Evolutionary conservation across 208 protist species (phyloP).

Genomic region (Herpetomonas tarakana): DNA sequence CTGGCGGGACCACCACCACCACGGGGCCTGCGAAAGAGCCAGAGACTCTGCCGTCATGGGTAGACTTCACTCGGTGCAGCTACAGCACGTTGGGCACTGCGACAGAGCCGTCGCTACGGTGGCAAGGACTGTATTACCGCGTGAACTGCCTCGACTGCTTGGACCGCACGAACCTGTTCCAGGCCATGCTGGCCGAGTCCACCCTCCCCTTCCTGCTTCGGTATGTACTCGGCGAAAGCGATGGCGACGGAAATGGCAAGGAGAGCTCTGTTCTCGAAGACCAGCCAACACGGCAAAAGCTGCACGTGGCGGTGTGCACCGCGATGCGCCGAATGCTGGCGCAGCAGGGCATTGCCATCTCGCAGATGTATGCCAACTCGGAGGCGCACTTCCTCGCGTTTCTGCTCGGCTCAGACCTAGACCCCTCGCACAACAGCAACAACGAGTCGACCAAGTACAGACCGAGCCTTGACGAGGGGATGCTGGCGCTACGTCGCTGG

Average conservation of each 20-base stretch:
- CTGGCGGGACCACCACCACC: no score
- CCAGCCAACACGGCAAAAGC: no score
- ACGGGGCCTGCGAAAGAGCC: no score
- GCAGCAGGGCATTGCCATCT: conserved; percentile 61
- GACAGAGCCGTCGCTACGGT: background rate
- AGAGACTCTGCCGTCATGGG: conserved; percentile 12
- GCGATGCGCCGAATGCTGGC: conserved; percentile 34
- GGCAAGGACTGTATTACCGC: conserved; percentile 14
- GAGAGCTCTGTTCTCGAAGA: background rate
- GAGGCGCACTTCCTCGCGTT: conserved; percentile 67
- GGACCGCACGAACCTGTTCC: conserved; percentile 77
- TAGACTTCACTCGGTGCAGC: conserved; percentile 23
- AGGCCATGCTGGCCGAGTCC: conserved; percentile 42
- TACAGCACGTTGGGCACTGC: background rate
- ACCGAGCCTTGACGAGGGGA: conserved; percentile 15
- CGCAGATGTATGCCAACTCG: conserved; percentile 69
- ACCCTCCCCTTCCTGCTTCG: conserved; percentile 51
- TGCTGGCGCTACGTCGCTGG: conserved; percentile 61
- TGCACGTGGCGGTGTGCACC: conserved; percentile 2
- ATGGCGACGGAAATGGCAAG: background rate
- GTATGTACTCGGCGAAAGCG: conserved; percentile 20
- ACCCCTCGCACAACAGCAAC: background rate
- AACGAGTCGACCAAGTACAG: background rate
- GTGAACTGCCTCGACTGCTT: conserved; percentile 87
- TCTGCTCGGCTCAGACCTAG: conserved; percentile 27